A percentile compares a stretch with the other conserved stretches of the same genome.
Conservation (phyloP, 805 yeast species). For the Ogataea nakhonphanomensis region DNA sequence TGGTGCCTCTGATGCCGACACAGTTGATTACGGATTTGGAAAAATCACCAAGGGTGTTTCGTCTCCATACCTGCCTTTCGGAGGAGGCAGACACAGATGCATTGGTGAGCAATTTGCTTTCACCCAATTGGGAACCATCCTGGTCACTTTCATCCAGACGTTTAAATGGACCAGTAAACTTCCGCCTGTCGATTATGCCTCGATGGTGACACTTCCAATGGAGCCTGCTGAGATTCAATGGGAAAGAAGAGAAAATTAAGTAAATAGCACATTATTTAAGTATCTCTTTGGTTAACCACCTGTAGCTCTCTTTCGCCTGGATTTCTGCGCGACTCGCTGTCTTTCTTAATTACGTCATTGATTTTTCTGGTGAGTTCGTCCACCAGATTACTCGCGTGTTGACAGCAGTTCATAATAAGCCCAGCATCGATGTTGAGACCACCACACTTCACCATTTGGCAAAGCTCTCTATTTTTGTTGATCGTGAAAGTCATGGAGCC, state of each 20-base stretch:
- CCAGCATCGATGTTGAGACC: conserved; percentile 79
- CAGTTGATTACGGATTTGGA: conserved; percentile 95
- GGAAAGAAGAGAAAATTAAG: conserved; percentile 54
- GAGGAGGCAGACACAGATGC: conserved; percentile 99
- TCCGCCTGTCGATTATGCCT: conserved; percentile 73
- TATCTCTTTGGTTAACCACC: conserved; percentile 31
- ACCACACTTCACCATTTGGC: conserved; percentile 88
- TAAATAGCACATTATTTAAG: conserved; percentile 1
- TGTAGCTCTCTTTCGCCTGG: conserved; percentile 27
- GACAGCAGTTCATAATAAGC: conserved; percentile 63
- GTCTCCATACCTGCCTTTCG: conserved; percentile 95
- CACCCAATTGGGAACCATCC: conserved; percentile 83
- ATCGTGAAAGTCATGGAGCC: conserved; percentile 83
- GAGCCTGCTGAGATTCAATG: conserved; percentile 70
- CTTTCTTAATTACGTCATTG: conserved; percentile 49
- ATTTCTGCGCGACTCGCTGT: conserved; percentile 35
- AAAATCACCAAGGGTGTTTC: conserved; percentile 93
- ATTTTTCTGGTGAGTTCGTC: conserved; percentile 63
- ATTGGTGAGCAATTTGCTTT: conserved; percentile 98
- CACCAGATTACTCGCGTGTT: conserved; percentile 62
- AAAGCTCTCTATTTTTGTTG: conserved; percentile 85
- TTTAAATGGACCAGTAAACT: conserved; percentile 70
- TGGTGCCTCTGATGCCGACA: conserved; percentile 38
- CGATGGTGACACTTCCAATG: conserved; percentile 90
- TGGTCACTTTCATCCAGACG: conserved; percentile 70